Evolutionary conservation across 768 basidiomycete genomes (phyloP).

Genomic region (Agaricus sinodeliciosus): DNA sequence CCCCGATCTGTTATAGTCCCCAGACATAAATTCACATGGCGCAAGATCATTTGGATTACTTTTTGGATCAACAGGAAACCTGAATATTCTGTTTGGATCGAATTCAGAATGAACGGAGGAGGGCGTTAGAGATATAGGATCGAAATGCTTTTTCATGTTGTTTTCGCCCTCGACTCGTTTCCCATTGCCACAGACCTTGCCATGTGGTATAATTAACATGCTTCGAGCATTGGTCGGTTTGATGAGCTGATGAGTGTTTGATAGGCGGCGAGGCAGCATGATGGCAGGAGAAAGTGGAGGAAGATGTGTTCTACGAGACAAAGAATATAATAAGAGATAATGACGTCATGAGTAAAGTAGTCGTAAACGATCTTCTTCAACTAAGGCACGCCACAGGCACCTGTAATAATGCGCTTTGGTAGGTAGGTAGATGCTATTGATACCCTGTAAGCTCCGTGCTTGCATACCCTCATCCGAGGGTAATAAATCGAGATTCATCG

Average conservation of each 20-base stretch:
- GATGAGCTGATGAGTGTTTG: background rate
- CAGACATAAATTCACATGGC: background rate
- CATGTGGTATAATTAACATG: background rate
- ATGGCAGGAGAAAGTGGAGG: background rate
- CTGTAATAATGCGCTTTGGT: too few relatives aligned
- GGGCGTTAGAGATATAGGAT: background rate
- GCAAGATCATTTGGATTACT: conserved; percentile 1
- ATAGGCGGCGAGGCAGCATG: background rate
- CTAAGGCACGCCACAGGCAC: too few relatives aligned
- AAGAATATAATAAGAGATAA: background rate
- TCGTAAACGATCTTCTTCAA: too few relatives aligned
- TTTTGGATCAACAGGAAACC: conserved; percentile 3
- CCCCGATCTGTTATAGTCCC: background rate
- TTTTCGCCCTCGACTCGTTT: background rate
- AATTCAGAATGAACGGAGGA: conserved; percentile 1
- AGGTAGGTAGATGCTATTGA: too few relatives aligned
- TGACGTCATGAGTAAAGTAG: background rate
- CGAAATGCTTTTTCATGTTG: conserved; percentile 1
- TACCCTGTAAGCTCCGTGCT: too few relatives aligned
- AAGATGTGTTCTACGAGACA: background rate
- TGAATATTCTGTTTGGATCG: background rate
- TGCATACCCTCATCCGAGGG: too few relatives aligned
- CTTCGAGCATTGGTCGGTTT: background rate
- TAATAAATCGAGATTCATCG: too few relatives aligned
- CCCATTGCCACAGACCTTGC: background rate